phyloP scores from a whole-genome alignment of 495 filamentous ascomycete species.

The Chaetomium fimeti region DNA sequence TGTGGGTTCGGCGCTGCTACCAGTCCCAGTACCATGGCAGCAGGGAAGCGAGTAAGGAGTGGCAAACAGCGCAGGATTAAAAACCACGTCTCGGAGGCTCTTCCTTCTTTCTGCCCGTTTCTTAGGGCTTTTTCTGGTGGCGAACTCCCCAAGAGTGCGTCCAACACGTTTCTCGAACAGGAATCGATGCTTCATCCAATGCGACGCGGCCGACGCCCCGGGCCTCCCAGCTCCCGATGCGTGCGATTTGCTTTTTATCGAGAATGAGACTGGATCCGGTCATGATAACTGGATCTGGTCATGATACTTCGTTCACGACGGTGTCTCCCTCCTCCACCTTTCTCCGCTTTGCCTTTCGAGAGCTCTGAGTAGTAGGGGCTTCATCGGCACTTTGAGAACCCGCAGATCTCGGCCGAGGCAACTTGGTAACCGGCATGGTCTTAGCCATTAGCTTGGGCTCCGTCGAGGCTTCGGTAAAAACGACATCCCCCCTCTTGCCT shows the following conservation, averaged over 20 bases:
- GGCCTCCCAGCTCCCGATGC: too few relatives aligned
- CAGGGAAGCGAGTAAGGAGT: neutral
- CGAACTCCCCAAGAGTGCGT: neutral
- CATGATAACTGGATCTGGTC: neutral
- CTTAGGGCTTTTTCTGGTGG: neutral
- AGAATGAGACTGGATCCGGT: neutral
- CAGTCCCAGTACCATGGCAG: neutral
- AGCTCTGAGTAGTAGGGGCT: neutral
- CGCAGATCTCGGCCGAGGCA: neutral
- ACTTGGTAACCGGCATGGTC: neutral
- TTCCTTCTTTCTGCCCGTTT: neutral
- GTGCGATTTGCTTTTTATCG: neutral
- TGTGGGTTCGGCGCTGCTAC: neutral
- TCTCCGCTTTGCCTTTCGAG: constrained; percentile 3
- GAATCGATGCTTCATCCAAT: neutral
- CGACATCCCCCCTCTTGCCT: constrained; percentile 70
- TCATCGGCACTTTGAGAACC: neutral
- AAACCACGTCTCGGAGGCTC: neutral
- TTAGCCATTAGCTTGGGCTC: neutral
- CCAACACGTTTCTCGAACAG: too few relatives aligned
- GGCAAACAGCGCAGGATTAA: neutral
- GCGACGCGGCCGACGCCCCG: too few relatives aligned
- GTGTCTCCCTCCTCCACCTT: constrained; percentile 8
- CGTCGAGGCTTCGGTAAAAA: constrained; percentile 64
- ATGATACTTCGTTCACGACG: neutral